Percentiles rank a stretch among this genome's conserved stretches.
phyloP scores from a whole-genome alignment of 2,329 filamentous ascomycete species.

The Verticillium dahliae region DNA sequence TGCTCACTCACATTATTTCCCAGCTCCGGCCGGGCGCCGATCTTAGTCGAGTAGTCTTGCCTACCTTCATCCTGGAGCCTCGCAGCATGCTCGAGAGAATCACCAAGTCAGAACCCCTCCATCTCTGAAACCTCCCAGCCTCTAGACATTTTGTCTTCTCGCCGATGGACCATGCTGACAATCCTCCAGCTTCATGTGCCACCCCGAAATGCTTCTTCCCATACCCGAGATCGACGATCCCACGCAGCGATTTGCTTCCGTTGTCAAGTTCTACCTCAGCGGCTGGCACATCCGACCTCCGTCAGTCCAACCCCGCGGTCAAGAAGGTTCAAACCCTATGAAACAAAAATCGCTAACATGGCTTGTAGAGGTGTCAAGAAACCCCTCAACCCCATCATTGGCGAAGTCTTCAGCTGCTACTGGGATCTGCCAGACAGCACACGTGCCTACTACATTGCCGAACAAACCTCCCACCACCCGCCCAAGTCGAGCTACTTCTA shows the following conservation, averaged over 20 bases:
- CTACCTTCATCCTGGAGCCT: slow-evolving; percentile 96
- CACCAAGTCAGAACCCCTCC: slow-evolving; percentile 66
- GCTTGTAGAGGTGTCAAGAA: slow-evolving; percentile 83
- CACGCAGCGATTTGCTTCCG: slow-evolving; percentile 80
- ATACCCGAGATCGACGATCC: slow-evolving; percentile 88
- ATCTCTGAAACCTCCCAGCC: not conserved
- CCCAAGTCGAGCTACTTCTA: slow-evolving; percentile 99
- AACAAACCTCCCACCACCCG: slow-evolving; percentile 96
- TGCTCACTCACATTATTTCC: slow-evolving; percentile 94
- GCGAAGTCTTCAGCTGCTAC: slow-evolving; percentile 90
- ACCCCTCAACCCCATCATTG: slow-evolving; percentile 90
- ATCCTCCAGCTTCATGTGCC: slow-evolving; percentile 84
- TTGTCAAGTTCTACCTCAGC: slow-evolving; percentile 96
- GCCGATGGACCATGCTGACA: slow-evolving; percentile 1
- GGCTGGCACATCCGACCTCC: slow-evolving; percentile 98
- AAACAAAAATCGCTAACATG: not conserved
- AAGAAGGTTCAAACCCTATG: no score
- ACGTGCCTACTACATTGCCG: slow-evolving; percentile 88
- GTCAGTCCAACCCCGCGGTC: slow-evolving; percentile 44
- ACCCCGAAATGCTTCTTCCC: slow-evolving; percentile 88
- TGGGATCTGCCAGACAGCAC: slow-evolving; percentile 87
- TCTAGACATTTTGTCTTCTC: not conserved
- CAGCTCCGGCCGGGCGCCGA: slow-evolving; percentile 94
- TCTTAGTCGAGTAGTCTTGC: slow-evolving; percentile 85
- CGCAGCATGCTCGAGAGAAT: slow-evolving; percentile 98